Conservation (phyloP, 2,329 filamentous ascomycete species). For the Calonectria pteridis region DNA sequence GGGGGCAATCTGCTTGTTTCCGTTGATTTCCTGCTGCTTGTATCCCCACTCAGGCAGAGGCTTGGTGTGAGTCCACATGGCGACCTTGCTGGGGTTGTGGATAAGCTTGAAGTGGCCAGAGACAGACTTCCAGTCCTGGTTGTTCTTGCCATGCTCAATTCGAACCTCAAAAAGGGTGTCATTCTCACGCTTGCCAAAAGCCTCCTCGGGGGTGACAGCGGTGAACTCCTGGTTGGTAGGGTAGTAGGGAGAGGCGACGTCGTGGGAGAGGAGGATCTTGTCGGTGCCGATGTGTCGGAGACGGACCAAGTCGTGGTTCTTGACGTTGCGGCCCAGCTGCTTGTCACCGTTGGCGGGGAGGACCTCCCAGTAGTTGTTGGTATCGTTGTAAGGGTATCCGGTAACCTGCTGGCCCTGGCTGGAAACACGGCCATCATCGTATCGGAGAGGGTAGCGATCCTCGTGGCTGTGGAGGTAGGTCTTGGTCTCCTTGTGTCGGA, state of each 20-base stretch:
- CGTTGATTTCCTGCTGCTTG: conserved; percentile 99
- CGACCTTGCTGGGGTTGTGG: conserved; percentile 93
- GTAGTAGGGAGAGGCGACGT: conserved; percentile 95
- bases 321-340: conserved; percentile 73
- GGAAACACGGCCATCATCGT: conserved; percentile 96
- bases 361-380: conserved; percentile 98
- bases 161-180: conserved; percentile 95
- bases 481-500: conserved; percentile 98
- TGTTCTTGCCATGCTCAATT: conserved; percentile 85
- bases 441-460: conserved; percentile 90
- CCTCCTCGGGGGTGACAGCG: conserved; percentile 79
- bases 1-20: conserved; percentile 93
- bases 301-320: conserved; percentile 87
- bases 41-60: conserved; percentile 97
- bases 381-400: conserved; percentile 97
- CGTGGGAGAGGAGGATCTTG: conserved; percentile 89
- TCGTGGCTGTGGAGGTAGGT: conserved; percentile 94
- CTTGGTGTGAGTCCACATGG: conserved; percentile 98
- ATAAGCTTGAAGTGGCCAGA: conserved; percentile 96
- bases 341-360: conserved; percentile 75
- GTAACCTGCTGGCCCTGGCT: conserved; percentile 99
- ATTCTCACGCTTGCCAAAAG: conserved; percentile 79
- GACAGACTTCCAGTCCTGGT: conserved; percentile 89
- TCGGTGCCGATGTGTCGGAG: conserved; percentile 90
- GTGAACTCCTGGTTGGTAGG: conserved; percentile 99